These are phyloP conservation scores for Hyphodiscus hymeniophilus DNA, from an alignment of 495 filamentous ascomycete species.

Conservation along the genomic window DNA sequence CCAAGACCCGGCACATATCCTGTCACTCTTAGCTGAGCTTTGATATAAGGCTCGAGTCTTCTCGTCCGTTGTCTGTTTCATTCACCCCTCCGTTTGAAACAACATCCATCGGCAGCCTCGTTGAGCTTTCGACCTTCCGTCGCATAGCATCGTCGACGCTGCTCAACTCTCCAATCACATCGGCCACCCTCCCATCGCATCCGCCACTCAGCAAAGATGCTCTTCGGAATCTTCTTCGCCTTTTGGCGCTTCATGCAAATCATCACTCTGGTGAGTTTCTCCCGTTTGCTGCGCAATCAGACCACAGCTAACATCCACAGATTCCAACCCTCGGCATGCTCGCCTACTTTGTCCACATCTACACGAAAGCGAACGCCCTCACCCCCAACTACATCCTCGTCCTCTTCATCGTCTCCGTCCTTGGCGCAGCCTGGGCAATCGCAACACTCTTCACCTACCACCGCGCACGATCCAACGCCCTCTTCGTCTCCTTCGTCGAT, in stretches of 20 bases:
- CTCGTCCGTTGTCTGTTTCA: too few relatives aligned
- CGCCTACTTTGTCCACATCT: conserved; percentile 75
- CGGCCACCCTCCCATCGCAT: too few relatives aligned
- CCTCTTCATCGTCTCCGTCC: conserved; percentile 81
- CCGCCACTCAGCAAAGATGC: conserved; percentile 40
- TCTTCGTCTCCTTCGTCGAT: conserved; percentile 73
- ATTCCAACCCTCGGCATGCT: conserved; percentile 88
- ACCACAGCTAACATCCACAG: conserved; percentile 25
- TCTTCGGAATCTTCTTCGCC: conserved; percentile 74
- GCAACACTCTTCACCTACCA: conserved; percentile 75
- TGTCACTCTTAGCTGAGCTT: too few relatives aligned
- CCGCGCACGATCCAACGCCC: conserved; percentile 58
- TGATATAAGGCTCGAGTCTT: too few relatives aligned
- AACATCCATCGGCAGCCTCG: too few relatives aligned
- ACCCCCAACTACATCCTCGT: conserved; percentile 76
- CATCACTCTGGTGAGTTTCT: conserved; percentile 52
- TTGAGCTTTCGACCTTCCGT: too few relatives aligned
- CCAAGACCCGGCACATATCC: too few relatives aligned
- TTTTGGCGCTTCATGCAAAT: conserved; percentile 78
- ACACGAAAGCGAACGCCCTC: conserved; percentile 57
- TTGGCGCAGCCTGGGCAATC: conserved; percentile 72
- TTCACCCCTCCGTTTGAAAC: too few relatives aligned
- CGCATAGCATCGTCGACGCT: too few relatives aligned
- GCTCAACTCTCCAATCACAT: too few relatives aligned
- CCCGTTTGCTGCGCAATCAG: not conserved